Percentiles rank a stretch among this genome's conserved stretches.
These are phyloP conservation scores for Cinchona pubescens DNA, from an alignment of 257 asterid species.

Conservation along the genomic window DNA sequence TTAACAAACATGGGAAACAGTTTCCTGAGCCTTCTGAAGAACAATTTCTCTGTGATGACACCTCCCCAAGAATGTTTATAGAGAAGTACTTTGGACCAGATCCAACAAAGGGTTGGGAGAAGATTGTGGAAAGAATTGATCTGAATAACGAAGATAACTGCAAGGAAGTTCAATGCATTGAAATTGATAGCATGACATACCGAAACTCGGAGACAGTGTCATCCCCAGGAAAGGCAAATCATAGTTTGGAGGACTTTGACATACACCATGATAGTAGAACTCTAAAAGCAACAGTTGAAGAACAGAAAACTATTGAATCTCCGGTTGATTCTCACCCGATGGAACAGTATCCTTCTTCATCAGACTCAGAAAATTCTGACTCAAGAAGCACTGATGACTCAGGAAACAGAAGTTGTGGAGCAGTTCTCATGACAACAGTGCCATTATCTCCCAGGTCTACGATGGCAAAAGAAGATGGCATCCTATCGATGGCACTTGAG, in stretches of 20 bases:
- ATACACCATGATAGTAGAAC: not conserved
- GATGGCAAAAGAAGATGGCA: slow-evolving; percentile 23
- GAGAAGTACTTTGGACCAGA: slow-evolving; percentile 96
- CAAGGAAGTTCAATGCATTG: slow-evolving; percentile 69
- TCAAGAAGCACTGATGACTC: slow-evolving; percentile 18
- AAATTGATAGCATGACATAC: slow-evolving; percentile 29
- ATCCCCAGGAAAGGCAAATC: slow-evolving; percentile 30
- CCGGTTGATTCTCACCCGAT: slow-evolving; percentile 6
- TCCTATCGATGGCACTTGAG: slow-evolving; percentile 13
- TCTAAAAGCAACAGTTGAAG: slow-evolving; percentile 9
- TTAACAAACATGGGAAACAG: slow-evolving; percentile 40
- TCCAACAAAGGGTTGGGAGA: slow-evolving; percentile 88
- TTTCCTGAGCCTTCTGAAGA: slow-evolving; percentile 57
- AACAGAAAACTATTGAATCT: slow-evolving; percentile 9
- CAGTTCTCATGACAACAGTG: slow-evolving; percentile 28
- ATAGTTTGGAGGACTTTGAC: slow-evolving; percentile 23
- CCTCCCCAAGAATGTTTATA: slow-evolving; percentile 65
- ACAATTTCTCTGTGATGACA: slow-evolving; percentile 62
- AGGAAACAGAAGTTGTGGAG: slow-evolving; percentile 51
- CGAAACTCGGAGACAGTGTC: slow-evolving; percentile 10
- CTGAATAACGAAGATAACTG: slow-evolving; percentile 39
- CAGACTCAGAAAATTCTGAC: slow-evolving; percentile 34
- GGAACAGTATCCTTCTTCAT: slow-evolving; percentile 34
- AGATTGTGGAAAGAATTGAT: slow-evolving; percentile 42
- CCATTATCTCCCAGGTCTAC: slow-evolving; percentile 26